Base-by-base conservation (phyloP, 495 filamentous ascomycete genomes). In the Cercophora sp. region DNA sequence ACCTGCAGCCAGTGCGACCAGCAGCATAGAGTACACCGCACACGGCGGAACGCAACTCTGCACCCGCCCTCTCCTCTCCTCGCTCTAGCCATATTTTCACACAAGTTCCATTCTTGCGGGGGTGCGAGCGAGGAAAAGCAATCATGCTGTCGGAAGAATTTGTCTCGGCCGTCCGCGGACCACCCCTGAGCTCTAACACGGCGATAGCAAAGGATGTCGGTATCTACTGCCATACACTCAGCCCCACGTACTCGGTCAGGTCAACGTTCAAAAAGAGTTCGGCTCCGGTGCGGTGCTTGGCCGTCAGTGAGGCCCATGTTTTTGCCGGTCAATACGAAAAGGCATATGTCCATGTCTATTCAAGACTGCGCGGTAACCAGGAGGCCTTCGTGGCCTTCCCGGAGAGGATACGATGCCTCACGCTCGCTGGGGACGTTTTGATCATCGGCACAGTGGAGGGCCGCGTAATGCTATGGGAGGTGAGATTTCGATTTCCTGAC, bases 231-330 rank as follows among this genome's bases (percentile, higher is more conserved):
- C 87, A 95, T 61, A 87, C 88, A 52, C 77, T 89, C 56, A 87
- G 90, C 60, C 87, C 91, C 41, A 73, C 82, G 41, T 79, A 84
- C 49, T 76, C 80, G 5, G 77, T 87, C 56, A 85, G 84, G 61
- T 77, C 79, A 52, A 81, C 82, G 55, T 94, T 95, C 79, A 97
- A 96, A 79, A 96, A 95, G 73, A 95, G 87, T 72, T 89, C 88
- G 26, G 85, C 86, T 6, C 74, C 83, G 19, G 71, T 79, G 39
- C 88, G 91, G 68, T 85, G 88, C 55, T 71, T 98, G 22, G 93
- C 88, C 25, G 79, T 89, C 52, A 96, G 80, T 63, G 76, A 82
- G 32, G 84, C 85, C 18, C 93, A 98, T 64, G 78, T 97, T 27
- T 98, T 94, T 61, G 84, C 92, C 2, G 92, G 87, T 6, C 93